phyloP scores from a whole-genome alignment of 345 rosid species.

The Dimocarpus longan region DNA sequence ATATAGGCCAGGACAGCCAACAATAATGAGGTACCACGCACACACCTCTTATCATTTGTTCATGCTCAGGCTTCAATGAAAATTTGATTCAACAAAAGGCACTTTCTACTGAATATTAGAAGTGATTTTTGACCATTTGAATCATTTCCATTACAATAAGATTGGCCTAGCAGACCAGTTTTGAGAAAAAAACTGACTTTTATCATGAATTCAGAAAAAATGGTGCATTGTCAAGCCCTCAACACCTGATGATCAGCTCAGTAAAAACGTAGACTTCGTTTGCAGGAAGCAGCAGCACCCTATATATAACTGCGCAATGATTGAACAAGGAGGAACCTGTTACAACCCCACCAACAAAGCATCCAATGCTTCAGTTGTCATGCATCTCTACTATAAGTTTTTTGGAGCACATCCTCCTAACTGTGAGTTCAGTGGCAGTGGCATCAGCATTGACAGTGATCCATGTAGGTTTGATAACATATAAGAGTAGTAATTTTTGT shows the following conservation, averaged over 20 bases:
- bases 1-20: neutral
- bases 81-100: neutral
- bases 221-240: conserved; percentile 21
- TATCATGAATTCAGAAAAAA: neutral
- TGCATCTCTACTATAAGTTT: neutral
- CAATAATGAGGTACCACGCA: neutral
- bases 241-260: neutral
- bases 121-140: no score
- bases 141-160: no score
- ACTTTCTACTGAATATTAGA: neutral
- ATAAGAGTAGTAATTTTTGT: neutral
- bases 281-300: neutral
- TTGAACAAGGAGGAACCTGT: conserved; percentile 4
- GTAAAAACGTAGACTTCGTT: neutral
- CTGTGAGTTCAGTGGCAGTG: conserved; percentile 2
- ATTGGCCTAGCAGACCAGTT: no score
- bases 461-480: conserved; percentile 1
- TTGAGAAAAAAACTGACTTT: neutral
- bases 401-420: neutral
- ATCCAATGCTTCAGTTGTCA: conserved; percentile 6
- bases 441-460: neutral
- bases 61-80: neutral
- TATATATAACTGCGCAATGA: neutral
- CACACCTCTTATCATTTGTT: neutral
- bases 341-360: conserved; percentile 15